phyloP scores from a whole-genome alignment of 2,329 filamentous ascomycete species.

The Diaporthe citriasiana region DNA sequence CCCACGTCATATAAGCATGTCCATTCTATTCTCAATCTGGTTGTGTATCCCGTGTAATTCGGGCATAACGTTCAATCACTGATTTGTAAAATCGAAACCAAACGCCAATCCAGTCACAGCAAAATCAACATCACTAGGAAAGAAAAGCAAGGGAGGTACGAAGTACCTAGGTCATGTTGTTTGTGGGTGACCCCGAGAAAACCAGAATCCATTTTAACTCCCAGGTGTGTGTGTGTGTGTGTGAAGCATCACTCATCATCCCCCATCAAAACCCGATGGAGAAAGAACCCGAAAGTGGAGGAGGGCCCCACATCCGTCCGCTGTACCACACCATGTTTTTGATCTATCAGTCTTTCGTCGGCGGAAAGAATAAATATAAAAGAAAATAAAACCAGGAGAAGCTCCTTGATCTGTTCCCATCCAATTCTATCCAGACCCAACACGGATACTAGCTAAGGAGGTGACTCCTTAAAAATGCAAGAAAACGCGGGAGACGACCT shows the following conservation, averaged over 20 bases:
- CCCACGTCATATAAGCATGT: no score
- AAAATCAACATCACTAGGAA: background rate
- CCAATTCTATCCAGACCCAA: constrained; percentile 31
- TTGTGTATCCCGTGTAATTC: background rate
- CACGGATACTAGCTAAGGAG: background rate
- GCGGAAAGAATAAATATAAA: constrained; percentile 12
- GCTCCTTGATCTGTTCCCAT: constrained; percentile 12
- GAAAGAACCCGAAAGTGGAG: background rate
- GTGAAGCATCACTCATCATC: constrained; percentile 37
- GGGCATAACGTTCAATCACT: background rate
- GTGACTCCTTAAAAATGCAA: background rate
- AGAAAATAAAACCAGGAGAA: background rate
- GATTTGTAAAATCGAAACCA: background rate
- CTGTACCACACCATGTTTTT: constrained; percentile 32
- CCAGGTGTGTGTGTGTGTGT: constrained; percentile 21
- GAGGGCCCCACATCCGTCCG: constrained; percentile 4
- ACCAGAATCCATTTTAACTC: constrained; percentile 39
- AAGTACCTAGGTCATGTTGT: constrained; percentile 7
- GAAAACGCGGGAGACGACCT: constrained; percentile 36
- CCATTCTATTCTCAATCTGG: constrained; percentile 14
- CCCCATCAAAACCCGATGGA: background rate
- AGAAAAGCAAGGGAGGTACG: constrained; percentile 4
- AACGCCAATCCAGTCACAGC: constrained; percentile 11
- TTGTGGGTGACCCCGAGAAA: constrained; percentile 40
- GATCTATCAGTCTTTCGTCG: constrained; percentile 36